A percentile compares a stretch with the other conserved stretches of the same genome.
These are phyloP conservation scores for Cercospora nicotianae DNA, from an alignment of 2,329 filamentous ascomycete species.

Conservation along the genomic window DNA sequence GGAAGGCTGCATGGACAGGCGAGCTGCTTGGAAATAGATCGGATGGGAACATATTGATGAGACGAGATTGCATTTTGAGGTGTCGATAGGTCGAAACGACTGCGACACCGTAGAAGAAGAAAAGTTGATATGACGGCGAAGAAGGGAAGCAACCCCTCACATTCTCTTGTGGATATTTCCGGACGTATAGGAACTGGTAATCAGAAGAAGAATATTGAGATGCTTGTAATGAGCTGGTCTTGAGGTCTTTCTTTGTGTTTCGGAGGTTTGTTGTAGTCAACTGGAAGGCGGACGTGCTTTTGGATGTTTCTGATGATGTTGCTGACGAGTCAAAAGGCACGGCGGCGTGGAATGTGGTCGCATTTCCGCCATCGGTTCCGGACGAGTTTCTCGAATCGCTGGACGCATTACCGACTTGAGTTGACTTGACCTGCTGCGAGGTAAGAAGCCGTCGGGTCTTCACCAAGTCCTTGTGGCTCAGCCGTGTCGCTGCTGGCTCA, in stretches of 20 bases:
- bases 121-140: constrained; percentile 1
- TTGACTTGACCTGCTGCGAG: background rate
- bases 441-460: background rate
- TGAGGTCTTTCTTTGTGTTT: background rate
- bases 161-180: background rate
- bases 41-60: background rate
- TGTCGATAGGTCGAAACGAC: background rate
- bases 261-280: too few relatives aligned
- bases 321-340: too few relatives aligned
- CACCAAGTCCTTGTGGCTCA: background rate
- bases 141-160: background rate
- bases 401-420: background rate
- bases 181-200: background rate
- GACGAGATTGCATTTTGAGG: background rate
- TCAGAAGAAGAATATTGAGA: background rate
- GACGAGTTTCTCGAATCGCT: background rate
- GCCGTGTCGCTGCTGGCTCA: background rate
- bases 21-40: background rate
- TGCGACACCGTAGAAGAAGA: background rate
- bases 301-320: background rate
- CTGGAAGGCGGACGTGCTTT: background rate
- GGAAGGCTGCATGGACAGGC: background rate
- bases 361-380: background rate
- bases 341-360: background rate
- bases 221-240: background rate